phyloP scores from a whole-genome alignment of 345 rosid genomes.

The Eucalyptus erythrocorys region DNA sequence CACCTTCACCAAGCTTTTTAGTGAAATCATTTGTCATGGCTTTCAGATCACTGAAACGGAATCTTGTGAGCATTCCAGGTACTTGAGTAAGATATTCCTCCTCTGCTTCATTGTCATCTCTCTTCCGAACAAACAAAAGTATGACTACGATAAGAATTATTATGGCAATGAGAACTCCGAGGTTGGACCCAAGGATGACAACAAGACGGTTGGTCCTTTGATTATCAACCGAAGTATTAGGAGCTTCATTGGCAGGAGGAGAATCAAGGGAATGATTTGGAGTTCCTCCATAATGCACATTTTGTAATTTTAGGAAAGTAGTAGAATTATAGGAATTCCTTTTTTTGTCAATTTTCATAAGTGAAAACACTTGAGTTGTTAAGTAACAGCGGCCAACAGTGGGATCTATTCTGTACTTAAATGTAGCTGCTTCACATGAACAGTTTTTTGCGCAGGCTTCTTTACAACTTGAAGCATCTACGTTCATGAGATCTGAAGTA shows the following conservation, averaged over 20 bases:
- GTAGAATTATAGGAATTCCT: neutral
- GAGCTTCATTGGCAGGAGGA: neutral
- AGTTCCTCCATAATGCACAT: neutral
- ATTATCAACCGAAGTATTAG: neutral
- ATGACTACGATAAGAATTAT: neutral
- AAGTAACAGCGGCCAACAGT: neutral
- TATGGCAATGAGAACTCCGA: neutral
- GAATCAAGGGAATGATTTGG: neutral
- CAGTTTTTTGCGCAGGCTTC: neutral
- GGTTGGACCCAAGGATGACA: neutral
- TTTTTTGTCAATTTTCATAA: neutral
- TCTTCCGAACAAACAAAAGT: neutral
- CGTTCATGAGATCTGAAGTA: neutral
- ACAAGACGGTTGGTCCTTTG: rapidly evolving
- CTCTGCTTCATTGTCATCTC: neutral
- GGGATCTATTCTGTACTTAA: neutral
- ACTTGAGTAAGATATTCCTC: neutral
- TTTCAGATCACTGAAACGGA: rapidly evolving
- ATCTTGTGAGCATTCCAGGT: neutral
- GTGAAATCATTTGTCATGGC: slow-evolving; percentile 1
- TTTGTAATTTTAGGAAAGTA: neutral
- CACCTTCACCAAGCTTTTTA: slow-evolving; percentile 11
- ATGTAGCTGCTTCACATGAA: slow-evolving; percentile 7
- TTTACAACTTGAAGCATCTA: neutral
- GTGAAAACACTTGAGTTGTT: neutral